Base-by-base conservation (phyloP, 257 asterid genomes). In the Knoxia roxburghii region DNA sequence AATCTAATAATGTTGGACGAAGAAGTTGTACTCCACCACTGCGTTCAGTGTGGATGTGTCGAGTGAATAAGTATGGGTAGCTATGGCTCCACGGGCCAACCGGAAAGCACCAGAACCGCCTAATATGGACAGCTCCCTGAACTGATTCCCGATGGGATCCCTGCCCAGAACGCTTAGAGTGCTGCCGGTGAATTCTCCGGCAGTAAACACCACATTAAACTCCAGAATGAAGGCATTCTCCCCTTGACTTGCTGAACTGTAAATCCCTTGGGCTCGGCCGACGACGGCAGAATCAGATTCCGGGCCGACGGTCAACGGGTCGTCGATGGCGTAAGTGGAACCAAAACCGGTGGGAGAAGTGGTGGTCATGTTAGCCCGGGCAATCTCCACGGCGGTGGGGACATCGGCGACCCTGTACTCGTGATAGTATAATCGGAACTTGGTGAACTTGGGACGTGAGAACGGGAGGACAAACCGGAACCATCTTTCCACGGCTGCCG, bases 341-440 rank as follows among this genome's bases (percentile, higher is more conserved):
- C 91, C 94, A 41, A 88, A 86, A 27, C 65, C 3, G 18, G 79
- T 70, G 15, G 79, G 40, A 0, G 91, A 81, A 12, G 40, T 46
- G 65, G 24, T 61, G 60, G 82, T 70, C 5, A 61, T 53, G 7
- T 68, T 9, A 45, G 91, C 69, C 18, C 81, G 79, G 1, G 91
- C 91, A 0, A 89, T 75, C 65, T 72, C 64, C 0, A 68, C 30
- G 0, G 87, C 94, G 5, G 65, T 89, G 0, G 94, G 83, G 30
- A 73, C 78, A 7, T 45, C 78, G 26, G 88, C 94, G 52, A 86
- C 83, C 1, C 86, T 55, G 17, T 51, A 80, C 73, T 86, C 94
- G 33, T 88, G 94, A 72, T 86, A 84, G 48, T 88, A 86, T 75
- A 88, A 86, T 46, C 78, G 83, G 23, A 86, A 87, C 13, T 82